Percentiles rank a stretch among this genome's conserved stretches.
Conservation (phyloP, 2,329 filamentous ascomycete species). For the Colletotrichum brevisporum region DNA sequence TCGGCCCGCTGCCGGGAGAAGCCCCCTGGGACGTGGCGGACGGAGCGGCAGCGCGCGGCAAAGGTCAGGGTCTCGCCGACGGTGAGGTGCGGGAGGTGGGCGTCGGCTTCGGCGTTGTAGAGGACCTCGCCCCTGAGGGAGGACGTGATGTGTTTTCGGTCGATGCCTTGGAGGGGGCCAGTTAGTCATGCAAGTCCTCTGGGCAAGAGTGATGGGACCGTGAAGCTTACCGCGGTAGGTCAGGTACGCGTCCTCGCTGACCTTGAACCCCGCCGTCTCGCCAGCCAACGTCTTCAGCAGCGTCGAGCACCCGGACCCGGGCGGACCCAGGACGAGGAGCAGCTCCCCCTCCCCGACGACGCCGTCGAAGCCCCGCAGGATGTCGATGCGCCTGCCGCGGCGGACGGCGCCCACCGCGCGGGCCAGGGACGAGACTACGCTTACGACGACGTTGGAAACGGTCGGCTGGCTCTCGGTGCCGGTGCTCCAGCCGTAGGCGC, state of each 20-base stretch:
- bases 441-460: constrained; percentile 3
- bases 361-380: constrained; percentile 47
- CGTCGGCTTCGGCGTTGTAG: constrained; percentile 76
- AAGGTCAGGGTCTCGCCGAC: constrained; percentile 75
- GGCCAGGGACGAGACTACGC: background rate
- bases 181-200: background rate
- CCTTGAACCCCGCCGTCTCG: constrained; percentile 41
- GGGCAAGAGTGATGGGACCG: background rate
- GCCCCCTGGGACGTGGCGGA: constrained; percentile 61
- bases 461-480: constrained; percentile 44
- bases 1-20: constrained; percentile 57
- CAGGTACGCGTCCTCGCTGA: constrained; percentile 43
- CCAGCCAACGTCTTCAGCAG: constrained; percentile 70
- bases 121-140: constrained; percentile 72
- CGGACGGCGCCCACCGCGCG: background rate
- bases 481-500: constrained; percentile 45
- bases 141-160: constrained; percentile 15
- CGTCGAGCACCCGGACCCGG: constrained; percentile 72
- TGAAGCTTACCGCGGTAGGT: constrained; percentile 22
- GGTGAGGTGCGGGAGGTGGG: constrained; percentile 71
- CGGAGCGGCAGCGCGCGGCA: constrained; percentile 67
- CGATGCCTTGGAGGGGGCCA: constrained; percentile 8
- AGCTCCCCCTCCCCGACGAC: constrained; percentile 62
- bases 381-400: constrained; percentile 41
- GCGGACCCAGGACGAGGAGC: constrained; percentile 69